Percentiles rank a stretch among this genome's conserved stretches.
Conservation (phyloP, 208 protist species). For the Leishmania braziliensis region DNA sequence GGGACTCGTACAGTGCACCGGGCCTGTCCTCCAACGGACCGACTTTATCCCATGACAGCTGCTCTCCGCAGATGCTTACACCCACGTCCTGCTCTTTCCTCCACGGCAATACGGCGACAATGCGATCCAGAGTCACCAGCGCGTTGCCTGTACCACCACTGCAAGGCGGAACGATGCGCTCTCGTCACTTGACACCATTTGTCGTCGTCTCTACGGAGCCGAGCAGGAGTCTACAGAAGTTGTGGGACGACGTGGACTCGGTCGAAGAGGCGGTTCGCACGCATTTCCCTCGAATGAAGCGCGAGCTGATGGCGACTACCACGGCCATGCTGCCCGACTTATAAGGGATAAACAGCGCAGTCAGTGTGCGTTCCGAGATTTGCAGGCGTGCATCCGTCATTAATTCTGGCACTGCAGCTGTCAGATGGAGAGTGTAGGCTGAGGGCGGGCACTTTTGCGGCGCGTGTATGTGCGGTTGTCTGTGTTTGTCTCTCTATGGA, state of each 20-base stretch:
- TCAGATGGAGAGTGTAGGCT: no score
- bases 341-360: not conserved
- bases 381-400: not conserved
- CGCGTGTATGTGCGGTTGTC: not conserved
- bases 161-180: not conserved
- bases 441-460: not conserved
- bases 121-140: not conserved
- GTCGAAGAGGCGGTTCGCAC: constrained; percentile 11
- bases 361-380: not conserved
- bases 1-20: not conserved
- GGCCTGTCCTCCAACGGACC: not conserved
- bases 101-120: not conserved
- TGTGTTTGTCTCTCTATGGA: not conserved
- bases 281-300: constrained; percentile 19
- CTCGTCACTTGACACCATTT: not conserved
- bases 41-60: constrained; percentile 2
- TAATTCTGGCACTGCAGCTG: not conserved
- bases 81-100: constrained; percentile 1
- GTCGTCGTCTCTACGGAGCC: constrained; percentile 8
- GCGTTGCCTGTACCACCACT: not conserved
- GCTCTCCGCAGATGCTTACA: constrained; percentile 1
- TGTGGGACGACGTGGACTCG: constrained; percentile 7
- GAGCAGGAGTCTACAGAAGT: not conserved
- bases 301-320: constrained; percentile 10
- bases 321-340: not conserved